These are phyloP conservation scores for Capronia americana DNA, from an alignment of 2,329 filamentous ascomycete species.

Conservation along the genomic window DNA sequence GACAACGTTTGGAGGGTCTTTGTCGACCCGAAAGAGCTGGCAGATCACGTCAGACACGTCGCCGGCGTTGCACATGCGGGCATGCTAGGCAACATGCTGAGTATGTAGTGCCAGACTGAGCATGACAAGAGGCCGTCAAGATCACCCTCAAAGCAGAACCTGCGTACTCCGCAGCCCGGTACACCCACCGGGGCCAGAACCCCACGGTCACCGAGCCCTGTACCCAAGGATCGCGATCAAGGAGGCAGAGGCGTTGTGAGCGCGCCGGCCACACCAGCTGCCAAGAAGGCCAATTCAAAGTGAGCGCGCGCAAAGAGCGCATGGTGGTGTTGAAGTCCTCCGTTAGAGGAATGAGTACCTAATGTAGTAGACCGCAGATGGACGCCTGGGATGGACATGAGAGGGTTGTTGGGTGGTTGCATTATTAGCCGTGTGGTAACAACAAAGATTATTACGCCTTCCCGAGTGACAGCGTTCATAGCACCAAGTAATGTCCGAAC, in stretches of 20 bases:
- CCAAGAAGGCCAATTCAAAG: background rate
- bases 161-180: conserved; percentile 20
- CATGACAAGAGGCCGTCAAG: conserved; percentile 24
- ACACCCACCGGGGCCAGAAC: conserved; percentile 28
- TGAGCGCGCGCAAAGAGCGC: background rate
- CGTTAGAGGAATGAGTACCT: background rate
- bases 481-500: conserved; percentile 7
- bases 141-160: conserved; percentile 14
- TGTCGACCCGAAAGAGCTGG: conserved; percentile 72
- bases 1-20: conserved; percentile 79
- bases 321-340: background rate
- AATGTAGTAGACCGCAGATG: background rate
- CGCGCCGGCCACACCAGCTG: background rate
- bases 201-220: conserved; percentile 25
- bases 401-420: background rate
- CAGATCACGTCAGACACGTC: conserved; percentile 42
- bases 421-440: background rate
- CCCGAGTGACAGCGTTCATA: background rate
- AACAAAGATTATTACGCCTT: background rate
- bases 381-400: background rate
- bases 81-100: conserved; percentile 27
- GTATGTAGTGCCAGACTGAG: conserved; percentile 33
- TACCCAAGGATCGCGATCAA: conserved; percentile 4
- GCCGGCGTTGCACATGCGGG: conserved; percentile 34
- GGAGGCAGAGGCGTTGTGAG: background rate